Conservation (phyloP, 306 rosid genomes). For the Corylus heterophylla region DNA sequence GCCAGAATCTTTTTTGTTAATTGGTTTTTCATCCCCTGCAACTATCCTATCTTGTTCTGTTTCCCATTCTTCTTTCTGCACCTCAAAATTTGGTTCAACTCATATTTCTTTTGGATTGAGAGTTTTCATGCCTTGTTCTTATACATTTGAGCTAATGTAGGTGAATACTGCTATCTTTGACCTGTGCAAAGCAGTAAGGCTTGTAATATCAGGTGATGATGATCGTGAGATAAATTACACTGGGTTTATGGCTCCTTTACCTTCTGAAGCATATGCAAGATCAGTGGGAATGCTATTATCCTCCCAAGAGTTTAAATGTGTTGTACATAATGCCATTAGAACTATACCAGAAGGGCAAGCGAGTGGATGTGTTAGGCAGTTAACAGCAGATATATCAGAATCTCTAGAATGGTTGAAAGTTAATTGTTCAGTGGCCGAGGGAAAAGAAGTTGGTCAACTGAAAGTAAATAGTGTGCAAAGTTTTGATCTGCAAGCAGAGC, state of each 20-base stretch:
- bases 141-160: conserved; percentile 53
- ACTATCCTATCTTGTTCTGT: background rate
- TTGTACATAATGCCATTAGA: conserved; percentile 55
- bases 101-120: conserved; percentile 11
- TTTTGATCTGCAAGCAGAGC: conserved; percentile 54
- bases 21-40: background rate
- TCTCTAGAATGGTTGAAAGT: conserved; percentile 66
- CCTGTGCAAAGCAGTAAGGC: conserved; percentile 78
- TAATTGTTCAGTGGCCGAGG: conserved; percentile 34
- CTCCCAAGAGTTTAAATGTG: conserved; percentile 55
- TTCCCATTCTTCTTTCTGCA: background rate
- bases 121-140: conserved; percentile 24
- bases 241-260: conserved; percentile 47
- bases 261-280: conserved; percentile 49
- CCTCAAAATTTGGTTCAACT: background rate
- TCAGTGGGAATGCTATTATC: conserved; percentile 67
- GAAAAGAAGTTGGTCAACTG: conserved; percentile 28
- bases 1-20: background rate
- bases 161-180: conserved; percentile 65
- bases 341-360: conserved; percentile 90
- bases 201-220: conserved; percentile 32
- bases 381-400: conserved; percentile 64
- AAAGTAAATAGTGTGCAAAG: background rate
- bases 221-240: conserved; percentile 39
- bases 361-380: conserved; percentile 56